Conservation (phyloP, 129 eudicot species). For the Sambucus nigra region DNA sequence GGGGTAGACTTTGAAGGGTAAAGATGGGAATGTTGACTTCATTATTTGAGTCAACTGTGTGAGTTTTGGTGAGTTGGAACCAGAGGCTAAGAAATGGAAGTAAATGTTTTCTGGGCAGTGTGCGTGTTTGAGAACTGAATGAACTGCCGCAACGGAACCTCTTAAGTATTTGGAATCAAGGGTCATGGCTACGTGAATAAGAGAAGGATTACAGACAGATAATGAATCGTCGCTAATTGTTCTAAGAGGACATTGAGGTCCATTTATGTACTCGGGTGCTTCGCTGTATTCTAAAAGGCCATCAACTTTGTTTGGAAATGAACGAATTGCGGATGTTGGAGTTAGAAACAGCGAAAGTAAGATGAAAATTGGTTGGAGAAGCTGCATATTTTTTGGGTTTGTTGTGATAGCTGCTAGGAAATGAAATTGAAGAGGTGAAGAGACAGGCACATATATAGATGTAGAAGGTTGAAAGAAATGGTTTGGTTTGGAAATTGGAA, state of each 20-base stretch:
- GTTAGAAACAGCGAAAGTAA: conserved; percentile 15
- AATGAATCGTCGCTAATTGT: neutral
- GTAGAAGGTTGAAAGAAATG: conserved; percentile 7
- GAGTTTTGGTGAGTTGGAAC: conserved; percentile 21
- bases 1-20: conserved; percentile 36
- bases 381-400: conserved; percentile 12
- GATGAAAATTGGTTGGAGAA: conserved; percentile 11
- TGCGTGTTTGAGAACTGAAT: conserved; percentile 50
- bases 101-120: conserved; percentile 62
- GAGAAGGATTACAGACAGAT: conserved; percentile 18
- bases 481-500: conserved; percentile 19
- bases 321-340: conserved; percentile 30
- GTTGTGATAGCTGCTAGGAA: neutral
- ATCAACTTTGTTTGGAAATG: conserved; percentile 19
- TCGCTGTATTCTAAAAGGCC: conserved; percentile 17
- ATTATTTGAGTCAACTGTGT: conserved; percentile 22
- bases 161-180: conserved; percentile 63
- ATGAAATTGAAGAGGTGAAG: conserved; percentile 2
- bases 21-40: conserved; percentile 41
- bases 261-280: conserved; percentile 46
- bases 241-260: conserved; percentile 21
- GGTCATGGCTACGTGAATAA: conserved; percentile 65
- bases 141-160: conserved; percentile 73
- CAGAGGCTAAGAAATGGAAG: conserved; percentile 52
- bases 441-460: neutral